Percentiles rank a stretch among this genome's conserved stretches.
Conservation (phyloP, 2,329 filamentous ascomycete genomes). For the Niveomyces coronatus region DNA sequence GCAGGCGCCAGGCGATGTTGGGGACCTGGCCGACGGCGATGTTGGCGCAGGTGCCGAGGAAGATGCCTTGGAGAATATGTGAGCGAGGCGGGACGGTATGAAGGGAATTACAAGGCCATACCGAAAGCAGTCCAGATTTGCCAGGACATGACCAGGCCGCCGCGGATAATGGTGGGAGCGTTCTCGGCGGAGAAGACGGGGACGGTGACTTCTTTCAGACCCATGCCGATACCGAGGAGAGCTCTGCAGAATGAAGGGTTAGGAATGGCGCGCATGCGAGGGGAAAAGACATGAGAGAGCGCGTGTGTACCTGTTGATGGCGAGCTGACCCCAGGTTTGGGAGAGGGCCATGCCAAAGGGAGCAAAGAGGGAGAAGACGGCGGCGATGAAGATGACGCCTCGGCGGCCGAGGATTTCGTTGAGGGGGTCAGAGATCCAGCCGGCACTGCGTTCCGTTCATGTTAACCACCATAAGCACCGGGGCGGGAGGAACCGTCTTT, state of each 20-base stretch:
- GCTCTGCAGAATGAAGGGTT: conserved; percentile 15
- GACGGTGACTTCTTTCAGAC: conserved; percentile 37
- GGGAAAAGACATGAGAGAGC: too few relatives aligned
- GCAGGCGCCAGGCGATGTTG: conserved; percentile 51
- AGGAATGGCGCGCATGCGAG: too few relatives aligned
- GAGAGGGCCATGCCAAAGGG: conserved; percentile 50
- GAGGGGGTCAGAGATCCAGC: conserved; percentile 52
- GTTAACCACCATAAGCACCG: too few relatives aligned
- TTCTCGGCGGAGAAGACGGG: conserved; percentile 45
- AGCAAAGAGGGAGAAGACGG: conserved; percentile 50
- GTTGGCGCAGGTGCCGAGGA: conserved; percentile 56
- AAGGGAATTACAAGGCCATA: conserved; percentile 4
- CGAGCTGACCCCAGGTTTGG: conserved; percentile 48
- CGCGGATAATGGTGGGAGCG: conserved; percentile 27
- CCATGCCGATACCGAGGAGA: conserved; percentile 52
- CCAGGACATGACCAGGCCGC: conserved; percentile 24
- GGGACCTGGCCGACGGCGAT: conserved; percentile 50
- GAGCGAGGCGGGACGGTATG: neutral
- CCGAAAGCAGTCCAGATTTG: conserved; percentile 43
- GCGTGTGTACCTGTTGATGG: conserved; percentile 40
- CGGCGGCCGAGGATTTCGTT: conserved; percentile 50
- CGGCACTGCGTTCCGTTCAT: conserved; percentile 29
- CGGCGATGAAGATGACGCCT: conserved; percentile 53
- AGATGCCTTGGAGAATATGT: conserved; percentile 41
- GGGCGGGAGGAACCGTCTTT: too few relatives aligned